Evolutionary conservation across 306 rosid genomes (phyloP).

Genomic region (Vicia faba): DNA sequence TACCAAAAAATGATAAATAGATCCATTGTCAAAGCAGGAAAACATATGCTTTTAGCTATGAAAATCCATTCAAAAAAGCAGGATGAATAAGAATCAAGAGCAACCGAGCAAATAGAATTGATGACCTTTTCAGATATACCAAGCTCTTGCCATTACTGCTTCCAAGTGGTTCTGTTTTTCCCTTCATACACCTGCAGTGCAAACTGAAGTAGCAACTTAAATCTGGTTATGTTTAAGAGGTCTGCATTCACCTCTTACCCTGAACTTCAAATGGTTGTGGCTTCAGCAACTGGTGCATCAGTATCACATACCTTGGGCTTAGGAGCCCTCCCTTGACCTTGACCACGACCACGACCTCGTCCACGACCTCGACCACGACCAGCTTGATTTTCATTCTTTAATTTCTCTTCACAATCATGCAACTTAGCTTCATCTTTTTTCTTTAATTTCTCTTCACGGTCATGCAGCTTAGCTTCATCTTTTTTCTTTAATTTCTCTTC

Average conservation of each 20-base stretch:
- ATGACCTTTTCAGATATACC: not conserved
- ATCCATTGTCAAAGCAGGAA: conserved; percentile 16
- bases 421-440: not conserved
- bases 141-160: not conserved
- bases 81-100: not conserved
- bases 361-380: conserved; percentile 4
- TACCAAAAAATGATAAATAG: not conserved
- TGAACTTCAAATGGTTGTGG: conserved; percentile 15
- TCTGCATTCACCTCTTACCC: no score
- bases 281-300: not conserved
- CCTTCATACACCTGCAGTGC: not conserved
- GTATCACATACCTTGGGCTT: conserved; percentile 10
- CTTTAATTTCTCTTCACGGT: not conserved
- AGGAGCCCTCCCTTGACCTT: conserved; percentile 28
- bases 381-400: not conserved
- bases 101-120: not conserved
- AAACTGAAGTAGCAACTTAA: no score
- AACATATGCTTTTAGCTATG: not conserved
- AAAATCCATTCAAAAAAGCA: no score
- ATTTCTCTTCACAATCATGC: not conserved
- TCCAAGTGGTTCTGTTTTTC: not conserved
- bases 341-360: not conserved
- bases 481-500: not conserved
- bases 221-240: no score
- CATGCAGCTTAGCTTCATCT: not conserved